These are phyloP conservation scores for Leptomonas pyrrhocoris DNA, from an alignment of 208 protist species.

Conservation along the genomic window DNA sequence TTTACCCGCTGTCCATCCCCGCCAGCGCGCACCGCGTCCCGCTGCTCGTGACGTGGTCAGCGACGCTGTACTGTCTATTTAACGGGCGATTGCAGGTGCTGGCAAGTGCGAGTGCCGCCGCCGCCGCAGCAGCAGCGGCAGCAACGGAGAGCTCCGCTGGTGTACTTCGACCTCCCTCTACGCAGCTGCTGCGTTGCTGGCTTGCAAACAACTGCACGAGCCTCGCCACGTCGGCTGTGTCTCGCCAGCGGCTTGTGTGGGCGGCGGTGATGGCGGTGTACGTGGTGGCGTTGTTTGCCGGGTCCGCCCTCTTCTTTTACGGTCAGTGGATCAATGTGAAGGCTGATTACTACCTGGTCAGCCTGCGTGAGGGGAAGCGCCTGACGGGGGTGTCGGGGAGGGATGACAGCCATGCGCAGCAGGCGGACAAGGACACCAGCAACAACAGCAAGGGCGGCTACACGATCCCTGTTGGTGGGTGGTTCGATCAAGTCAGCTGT, in stretches of 20 bases:
- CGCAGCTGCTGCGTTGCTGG: constrained; percentile 21
- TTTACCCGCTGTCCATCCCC: constrained; percentile 61
- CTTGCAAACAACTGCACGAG: neutral
- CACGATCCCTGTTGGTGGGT: constrained; percentile 57
- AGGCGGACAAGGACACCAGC: neutral
- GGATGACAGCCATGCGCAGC: neutral
- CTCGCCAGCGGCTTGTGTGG: neutral
- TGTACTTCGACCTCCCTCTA: constrained; percentile 11
- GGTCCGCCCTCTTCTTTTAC: constrained; percentile 46
- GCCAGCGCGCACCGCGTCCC: constrained; percentile 44
- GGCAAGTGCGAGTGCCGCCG: constrained; percentile 36
- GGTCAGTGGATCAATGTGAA: constrained; percentile 59
- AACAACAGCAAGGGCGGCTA: constrained; percentile 25
- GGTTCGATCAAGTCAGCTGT: constrained; percentile 78
- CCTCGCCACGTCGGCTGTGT: neutral
- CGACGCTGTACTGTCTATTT: constrained; percentile 77
- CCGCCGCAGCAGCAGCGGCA: neutral
- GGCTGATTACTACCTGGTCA: constrained; percentile 61
- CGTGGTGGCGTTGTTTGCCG: constrained; percentile 21
- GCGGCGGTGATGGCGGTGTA: constrained; percentile 12
- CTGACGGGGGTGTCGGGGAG: neutral
- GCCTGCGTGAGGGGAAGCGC: constrained; percentile 22
- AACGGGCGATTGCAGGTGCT: constrained; percentile 82
- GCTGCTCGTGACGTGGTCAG: constrained; percentile 52
- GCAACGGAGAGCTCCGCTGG: too few relatives aligned